Evolutionary conservation across 208 protist genomes (phyloP), one percentile per base, ranked within the genome.

Genomic region (Trypanosomatidae sp.): DNA sequence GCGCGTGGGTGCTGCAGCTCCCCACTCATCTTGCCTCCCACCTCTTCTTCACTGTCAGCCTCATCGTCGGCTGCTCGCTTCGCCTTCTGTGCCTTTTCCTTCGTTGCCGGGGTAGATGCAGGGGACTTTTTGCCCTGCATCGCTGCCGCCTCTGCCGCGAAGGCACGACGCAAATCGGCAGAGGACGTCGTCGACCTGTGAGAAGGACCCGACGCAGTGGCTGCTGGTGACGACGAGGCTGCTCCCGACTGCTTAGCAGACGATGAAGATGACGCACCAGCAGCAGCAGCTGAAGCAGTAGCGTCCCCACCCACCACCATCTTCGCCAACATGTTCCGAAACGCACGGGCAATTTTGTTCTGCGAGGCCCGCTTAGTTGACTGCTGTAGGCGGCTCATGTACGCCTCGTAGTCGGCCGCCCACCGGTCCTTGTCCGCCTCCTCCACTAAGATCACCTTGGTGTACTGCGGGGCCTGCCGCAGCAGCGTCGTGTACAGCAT

Each of bases 401-500:
- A 78, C 1, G 65, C 65, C 28, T 85, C 75, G 74, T 85, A 88
- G 19, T 73, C 17, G 12, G 28, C 65, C 3, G 82, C 90, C 86
- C 86, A 92, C 62, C 33, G 41, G 10, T 76, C 71, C 78, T 95
- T 95, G 53, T 92, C 81, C 13, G 59, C 33, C 75, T 92, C 84
- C 76, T 88, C 85, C 2, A 93, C 88, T 1, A 95, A 76, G 13
- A 95, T 81, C 0, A 95, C 86, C 76, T 95, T 95, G 30, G 90
- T 95, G 76, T 89, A 95, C 28, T 65, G 46, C 36, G 90, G 88
- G 36, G 86, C 91, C 43, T 86, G 80, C 4, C 76, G 64, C 46
- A 95, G 72, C 49, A 95, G 80, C n/a, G 69, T 44, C 53, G 86
- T 80, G 76, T 92, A 91, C 56, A 87, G 41, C 59, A 87, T 74